phyloP scores from a whole-genome alignment of 2,329 filamentous ascomycete genomes.

The Trichoderma aggressivum region DNA sequence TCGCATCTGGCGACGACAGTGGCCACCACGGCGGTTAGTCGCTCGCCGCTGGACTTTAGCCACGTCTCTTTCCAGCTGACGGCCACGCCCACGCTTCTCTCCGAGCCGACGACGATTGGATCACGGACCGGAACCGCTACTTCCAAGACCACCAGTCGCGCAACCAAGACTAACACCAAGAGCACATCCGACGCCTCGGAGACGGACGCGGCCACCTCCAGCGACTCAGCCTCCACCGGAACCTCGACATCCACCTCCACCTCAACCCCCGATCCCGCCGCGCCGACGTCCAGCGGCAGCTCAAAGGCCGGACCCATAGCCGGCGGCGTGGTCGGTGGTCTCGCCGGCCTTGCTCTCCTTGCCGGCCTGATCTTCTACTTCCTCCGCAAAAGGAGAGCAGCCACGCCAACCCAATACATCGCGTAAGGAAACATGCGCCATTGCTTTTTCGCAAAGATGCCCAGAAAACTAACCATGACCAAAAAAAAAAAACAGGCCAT shows the following conservation, averaged over 20 bases:
- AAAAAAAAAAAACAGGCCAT: conserved; percentile 27
- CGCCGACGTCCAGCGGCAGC: conserved; percentile 29
- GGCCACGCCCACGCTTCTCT: conserved; percentile 36
- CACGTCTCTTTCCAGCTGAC: conserved; percentile 43
- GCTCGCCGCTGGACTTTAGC: conserved; percentile 33
- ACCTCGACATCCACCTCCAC: conserved; percentile 19
- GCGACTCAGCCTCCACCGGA: not conserved
- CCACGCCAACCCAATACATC: conserved; percentile 32
- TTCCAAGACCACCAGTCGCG: not conserved
- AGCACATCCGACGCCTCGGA: not conserved
- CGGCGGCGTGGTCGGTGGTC: conserved; percentile 52
- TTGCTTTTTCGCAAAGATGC: not conserved
- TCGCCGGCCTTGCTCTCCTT: conserved; percentile 44
- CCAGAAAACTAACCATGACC: conserved; percentile 22
- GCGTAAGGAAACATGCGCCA: conserved; percentile 31
- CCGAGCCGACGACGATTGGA: conserved; percentile 42
- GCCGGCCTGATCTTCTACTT: conserved; percentile 43
- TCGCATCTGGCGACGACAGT: conserved; percentile 49
- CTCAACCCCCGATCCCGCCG: conserved; percentile 24
- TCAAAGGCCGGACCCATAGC: conserved; percentile 49
- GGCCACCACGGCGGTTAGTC: conserved; percentile 43
- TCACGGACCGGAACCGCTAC: conserved; percentile 12
- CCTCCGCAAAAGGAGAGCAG: conserved; percentile 39
- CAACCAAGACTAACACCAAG: not conserved
- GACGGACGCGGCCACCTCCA: conserved; percentile 16